Percentiles rank a stretch among this genome's conserved stretches.
Evolutionary conservation across 768 basidiomycete genomes (phyloP).

Genomic region (Mycena rosella): DNA sequence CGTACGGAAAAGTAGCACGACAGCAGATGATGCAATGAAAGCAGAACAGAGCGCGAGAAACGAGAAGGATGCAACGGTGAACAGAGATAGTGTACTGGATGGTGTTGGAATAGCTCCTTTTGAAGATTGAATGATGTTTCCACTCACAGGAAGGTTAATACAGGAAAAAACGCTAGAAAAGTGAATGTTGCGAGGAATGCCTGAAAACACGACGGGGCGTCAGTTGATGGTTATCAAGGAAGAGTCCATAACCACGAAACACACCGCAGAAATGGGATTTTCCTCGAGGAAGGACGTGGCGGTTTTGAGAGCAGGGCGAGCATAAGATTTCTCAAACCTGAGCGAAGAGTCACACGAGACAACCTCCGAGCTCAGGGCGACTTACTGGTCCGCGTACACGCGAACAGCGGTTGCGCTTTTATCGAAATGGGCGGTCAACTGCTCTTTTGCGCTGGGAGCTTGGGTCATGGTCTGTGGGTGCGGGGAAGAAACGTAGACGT

Average conservation of each 20-base stretch:
- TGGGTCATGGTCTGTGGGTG: slow-evolving; percentile 22
- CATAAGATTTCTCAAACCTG: slow-evolving; percentile 57
- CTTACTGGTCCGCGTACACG: slow-evolving; percentile 51
- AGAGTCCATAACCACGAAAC: slow-evolving; percentile 34
- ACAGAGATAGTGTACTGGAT: slow-evolving; percentile 46
- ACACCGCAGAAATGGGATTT: slow-evolving; percentile 50
- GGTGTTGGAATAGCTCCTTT: neutral
- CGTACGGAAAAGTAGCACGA: slow-evolving; percentile 50
- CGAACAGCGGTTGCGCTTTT: slow-evolving; percentile 52
- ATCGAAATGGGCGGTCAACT: slow-evolving; percentile 50
- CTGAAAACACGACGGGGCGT: slow-evolving; percentile 39
- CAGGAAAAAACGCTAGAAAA: slow-evolving; percentile 50
- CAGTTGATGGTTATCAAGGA: slow-evolving; percentile 14
- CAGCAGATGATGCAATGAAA: slow-evolving; percentile 46
- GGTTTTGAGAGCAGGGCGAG: slow-evolving; percentile 53
- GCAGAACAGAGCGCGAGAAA: slow-evolving; percentile 53
- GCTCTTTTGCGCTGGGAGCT: slow-evolving; percentile 36
- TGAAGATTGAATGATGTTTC: neutral
- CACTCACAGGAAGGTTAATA: slow-evolving; percentile 55
- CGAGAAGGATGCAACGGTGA: slow-evolving; percentile 47
- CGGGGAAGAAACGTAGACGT: neutral
- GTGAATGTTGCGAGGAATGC: slow-evolving; percentile 56
- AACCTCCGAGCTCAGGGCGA: slow-evolving; percentile 41
- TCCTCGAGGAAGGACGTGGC: slow-evolving; percentile 50
- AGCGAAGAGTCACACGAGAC: neutral